phyloP scores from a whole-genome alignment of 2,329 filamentous ascomycete species.

The Fusarium goolgardi region DNA sequence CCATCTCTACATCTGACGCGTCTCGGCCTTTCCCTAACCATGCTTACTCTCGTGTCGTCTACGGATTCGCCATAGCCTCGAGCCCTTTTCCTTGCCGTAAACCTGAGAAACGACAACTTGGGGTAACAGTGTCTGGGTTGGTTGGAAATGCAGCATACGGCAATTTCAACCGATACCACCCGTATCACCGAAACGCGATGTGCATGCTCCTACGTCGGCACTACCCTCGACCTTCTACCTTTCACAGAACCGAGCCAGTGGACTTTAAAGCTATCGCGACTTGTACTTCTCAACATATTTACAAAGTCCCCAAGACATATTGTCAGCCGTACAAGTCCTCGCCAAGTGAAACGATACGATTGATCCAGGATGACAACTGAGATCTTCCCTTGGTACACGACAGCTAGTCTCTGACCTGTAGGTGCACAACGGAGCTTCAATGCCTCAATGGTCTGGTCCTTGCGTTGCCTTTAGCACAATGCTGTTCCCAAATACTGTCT shows the following conservation, averaged over 20 bases:
- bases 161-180: neutral
- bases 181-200: neutral
- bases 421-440: neutral
- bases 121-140: neutral
- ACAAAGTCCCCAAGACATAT: rapidly evolving
- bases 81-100: too few relatives aligned
- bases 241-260: neutral
- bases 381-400: neutral
- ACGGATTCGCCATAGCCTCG: neutral
- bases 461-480: neutral
- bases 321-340: too few relatives aligned
- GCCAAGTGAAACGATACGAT: too few relatives aligned
- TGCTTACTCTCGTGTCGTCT: neutral
- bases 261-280: neutral
- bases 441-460: neutral
- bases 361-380: neutral
- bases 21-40: neutral
- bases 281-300: neutral
- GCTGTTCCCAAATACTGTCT: neutral
- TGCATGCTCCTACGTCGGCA: neutral
- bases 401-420: neutral
- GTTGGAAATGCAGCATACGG: neutral
- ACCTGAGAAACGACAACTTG: neutral
- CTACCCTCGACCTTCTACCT: neutral
- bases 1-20: neutral